Evolutionary conservation across 257 asterid species (phyloP).

Genomic region (Solanum corneliomulleri): DNA sequence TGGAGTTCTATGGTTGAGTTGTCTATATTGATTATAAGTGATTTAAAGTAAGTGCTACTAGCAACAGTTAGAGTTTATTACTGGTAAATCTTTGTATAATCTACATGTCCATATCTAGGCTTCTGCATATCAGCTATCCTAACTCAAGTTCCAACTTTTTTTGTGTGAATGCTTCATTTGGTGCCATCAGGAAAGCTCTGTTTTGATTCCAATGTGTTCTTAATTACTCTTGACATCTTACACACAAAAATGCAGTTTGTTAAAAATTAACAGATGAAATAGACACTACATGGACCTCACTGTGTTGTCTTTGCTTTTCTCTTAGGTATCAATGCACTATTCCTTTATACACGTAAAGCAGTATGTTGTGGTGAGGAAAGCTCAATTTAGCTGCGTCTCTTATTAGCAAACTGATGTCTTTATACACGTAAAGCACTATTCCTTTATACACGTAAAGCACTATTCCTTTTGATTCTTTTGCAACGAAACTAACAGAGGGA

Average conservation of each 20-base stretch:
- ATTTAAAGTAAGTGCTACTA: background rate
- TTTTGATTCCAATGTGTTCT: background rate
- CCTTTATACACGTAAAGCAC: no score
- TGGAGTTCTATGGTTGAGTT: background rate
- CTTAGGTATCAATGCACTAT: background rate
- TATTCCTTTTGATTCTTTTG: background rate
- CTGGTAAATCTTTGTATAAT: background rate
- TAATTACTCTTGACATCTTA: background rate
- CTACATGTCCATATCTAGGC: background rate
- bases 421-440: no score
- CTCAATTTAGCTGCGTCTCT: background rate
- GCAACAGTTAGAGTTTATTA: background rate
- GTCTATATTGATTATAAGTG: background rate
- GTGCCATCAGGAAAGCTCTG: background rate
- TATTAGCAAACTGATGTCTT: background rate
- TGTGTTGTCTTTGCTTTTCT: background rate
- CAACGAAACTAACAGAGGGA: background rate
- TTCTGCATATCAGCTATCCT: background rate
- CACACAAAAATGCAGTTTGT: background rate
- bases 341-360: background rate
- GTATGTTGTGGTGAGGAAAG: background rate
- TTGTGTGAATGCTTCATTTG: background rate
- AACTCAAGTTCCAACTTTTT: background rate
- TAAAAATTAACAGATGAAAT: background rate
- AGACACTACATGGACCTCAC: background rate